phyloP scores from a whole-genome alignment of 148 eudicot species.

The Fagopyrum tataricum region DNA sequence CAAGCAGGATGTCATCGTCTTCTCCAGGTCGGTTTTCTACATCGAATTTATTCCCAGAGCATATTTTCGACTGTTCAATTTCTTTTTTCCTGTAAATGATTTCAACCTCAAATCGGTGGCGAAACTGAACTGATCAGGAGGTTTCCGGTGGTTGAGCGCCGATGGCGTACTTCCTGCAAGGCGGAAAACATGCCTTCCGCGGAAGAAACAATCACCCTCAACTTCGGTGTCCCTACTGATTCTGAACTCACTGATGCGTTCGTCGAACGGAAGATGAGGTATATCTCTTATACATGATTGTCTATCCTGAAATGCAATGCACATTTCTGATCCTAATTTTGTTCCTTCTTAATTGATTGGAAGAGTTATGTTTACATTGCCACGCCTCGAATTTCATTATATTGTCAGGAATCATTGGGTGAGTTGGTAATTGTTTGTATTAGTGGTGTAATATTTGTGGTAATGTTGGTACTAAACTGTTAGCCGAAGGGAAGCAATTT shows the following conservation, averaged over 20 bases:
- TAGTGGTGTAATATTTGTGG: neutral
- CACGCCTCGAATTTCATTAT: neutral
- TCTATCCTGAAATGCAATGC: neutral
- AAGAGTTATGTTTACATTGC: neutral
- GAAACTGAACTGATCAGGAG: constrained; percentile 36
- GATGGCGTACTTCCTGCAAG: constrained; percentile 73
- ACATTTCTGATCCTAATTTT: neutral
- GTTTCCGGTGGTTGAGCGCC: constrained; percentile 81
- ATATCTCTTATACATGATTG: neutral
- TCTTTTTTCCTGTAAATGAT: constrained; percentile 9
- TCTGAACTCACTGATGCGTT: constrained; percentile 66
- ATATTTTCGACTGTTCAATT: constrained; percentile 1
- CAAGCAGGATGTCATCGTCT: constrained; percentile 58
- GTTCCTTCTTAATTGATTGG: neutral
- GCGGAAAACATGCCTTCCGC: constrained; percentile 17
- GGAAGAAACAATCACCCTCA: constrained; percentile 14
- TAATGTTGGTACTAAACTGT: neutral
- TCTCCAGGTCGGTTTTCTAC: constrained; percentile 51
- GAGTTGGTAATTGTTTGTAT: neutral
- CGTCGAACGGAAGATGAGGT: constrained; percentile 64
- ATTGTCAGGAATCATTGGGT: neutral
- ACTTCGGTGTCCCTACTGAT: constrained; percentile 40
- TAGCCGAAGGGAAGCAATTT: neutral
- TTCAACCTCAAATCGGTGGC: neutral
- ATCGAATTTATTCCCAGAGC: neutral